Evolutionary conservation across 176 grass and related monocot species (phyloP).

Genomic region (maize (Zea mays)): Zm-B73-REFERENCE-NAM-5.0 NC_050096.1:92660501-92661000

Average conservation of each 20-base stretch:
- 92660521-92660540: too few species aligned
- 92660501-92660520: too few species aligned
- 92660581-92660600: too few species aligned
- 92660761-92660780: constrained; percentile 52
- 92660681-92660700: too few species aligned
- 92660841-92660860: background rate
- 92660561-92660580: too few species aligned
- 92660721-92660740: too few species aligned
- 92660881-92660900: constrained; percentile 19
- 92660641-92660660: too few species aligned
- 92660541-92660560: too few species aligned
- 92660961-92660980: constrained; percentile 15
- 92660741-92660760: constrained; percentile 39
- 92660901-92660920: constrained; percentile 28
- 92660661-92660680: too few species aligned
- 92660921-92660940: background rate
- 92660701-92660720: too few species aligned
- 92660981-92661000: background rate
- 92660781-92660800: constrained; percentile 47
- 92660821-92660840: background rate
- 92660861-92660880: constrained; percentile 44
- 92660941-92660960: background rate
- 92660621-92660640: too few species aligned
- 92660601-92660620: too few species aligned
- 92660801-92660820: constrained; percentile 51